phyloP scores from a whole-genome alignment of 2,329 filamentous ascomycete species.

The Aspergillus cejpii region DNA sequence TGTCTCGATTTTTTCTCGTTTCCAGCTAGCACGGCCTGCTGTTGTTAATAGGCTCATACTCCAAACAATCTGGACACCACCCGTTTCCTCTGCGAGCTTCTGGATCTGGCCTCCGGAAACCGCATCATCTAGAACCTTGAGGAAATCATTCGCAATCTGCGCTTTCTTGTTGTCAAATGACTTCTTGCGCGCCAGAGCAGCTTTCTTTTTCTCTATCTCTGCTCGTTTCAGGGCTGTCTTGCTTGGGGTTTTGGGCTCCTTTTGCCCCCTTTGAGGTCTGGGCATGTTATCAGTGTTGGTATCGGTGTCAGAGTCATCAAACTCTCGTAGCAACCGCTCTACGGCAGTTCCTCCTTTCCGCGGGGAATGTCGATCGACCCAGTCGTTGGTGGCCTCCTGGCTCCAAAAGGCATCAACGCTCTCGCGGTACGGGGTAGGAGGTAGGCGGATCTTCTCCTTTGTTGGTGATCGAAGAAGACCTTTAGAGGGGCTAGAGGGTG shows the following conservation, averaged over 20 bases:
- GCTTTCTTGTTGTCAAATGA: conserved; percentile 51
- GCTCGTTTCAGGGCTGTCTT: conserved; percentile 37
- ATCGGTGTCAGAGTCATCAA: conserved; percentile 36
- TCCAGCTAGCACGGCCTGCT: conserved; percentile 64
- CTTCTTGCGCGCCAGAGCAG: conserved; percentile 38
- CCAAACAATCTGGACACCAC: conserved; percentile 56
- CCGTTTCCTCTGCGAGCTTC: conserved; percentile 45
- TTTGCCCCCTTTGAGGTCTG: conserved; percentile 3
- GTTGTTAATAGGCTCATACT: conserved; percentile 57
- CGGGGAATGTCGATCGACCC: conserved; percentile 51
- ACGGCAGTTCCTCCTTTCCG: conserved; percentile 31
- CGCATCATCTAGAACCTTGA: conserved; percentile 50
- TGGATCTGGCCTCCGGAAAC: conserved; percentile 47
- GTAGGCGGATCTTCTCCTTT: conserved; percentile 41
- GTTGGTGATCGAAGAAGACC: conserved; percentile 43
- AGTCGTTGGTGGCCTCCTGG: conserved; percentile 46
- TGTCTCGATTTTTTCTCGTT: conserved; percentile 42
- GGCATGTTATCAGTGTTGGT: conserved; percentile 21
- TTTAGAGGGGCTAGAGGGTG: conserved; percentile 42
- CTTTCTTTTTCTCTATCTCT: conserved; percentile 34
- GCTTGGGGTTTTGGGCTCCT: conserved; percentile 25
- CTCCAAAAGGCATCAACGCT: conserved; percentile 52
- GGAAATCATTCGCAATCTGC: conserved; percentile 48
- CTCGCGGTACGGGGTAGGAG: conserved; percentile 46
- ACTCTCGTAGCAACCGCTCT: conserved; percentile 23